Percentiles rank a stretch among this genome's conserved stretches.
Evolutionary conservation across 495 filamentous ascomycete genomes (phyloP).

Genomic region (Penicillium simplicissimum): DNA sequence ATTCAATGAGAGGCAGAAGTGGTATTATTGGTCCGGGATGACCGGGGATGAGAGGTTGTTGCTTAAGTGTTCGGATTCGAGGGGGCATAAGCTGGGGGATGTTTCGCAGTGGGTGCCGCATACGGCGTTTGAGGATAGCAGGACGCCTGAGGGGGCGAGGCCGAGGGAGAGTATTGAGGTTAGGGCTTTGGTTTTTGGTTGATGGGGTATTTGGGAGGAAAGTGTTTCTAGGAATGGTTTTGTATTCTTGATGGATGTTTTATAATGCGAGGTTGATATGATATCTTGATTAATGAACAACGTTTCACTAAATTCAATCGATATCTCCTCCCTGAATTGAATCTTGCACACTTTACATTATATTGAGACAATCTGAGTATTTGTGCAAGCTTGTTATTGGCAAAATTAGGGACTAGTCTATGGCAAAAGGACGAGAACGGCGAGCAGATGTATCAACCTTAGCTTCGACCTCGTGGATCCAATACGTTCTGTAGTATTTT

Average conservation of each 20-base stretch:
- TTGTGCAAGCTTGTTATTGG: too few relatives aligned
- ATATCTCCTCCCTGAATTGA: too few relatives aligned
- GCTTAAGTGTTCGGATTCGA: slow-evolving; percentile 76
- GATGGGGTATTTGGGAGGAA: slow-evolving; percentile 11
- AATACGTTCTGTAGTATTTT: too few relatives aligned
- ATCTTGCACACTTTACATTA: too few relatives aligned
- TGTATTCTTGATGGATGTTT: not conserved
- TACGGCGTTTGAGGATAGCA: slow-evolving; percentile 76
- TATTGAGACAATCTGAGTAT: too few relatives aligned
- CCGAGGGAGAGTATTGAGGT: slow-evolving; percentile 85
- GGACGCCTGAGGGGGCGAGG: slow-evolving; percentile 59
- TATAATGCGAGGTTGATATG: not conserved
- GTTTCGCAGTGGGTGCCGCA: slow-evolving; percentile 72
- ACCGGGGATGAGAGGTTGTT: slow-evolving; percentile 70
- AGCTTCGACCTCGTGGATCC: too few relatives aligned
- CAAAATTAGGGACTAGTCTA: too few relatives aligned
- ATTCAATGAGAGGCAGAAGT: slow-evolving; percentile 59
- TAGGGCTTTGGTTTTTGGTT: slow-evolving; percentile 80
- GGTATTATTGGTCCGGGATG: slow-evolving; percentile 83
- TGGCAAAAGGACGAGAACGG: too few relatives aligned
- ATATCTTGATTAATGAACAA: not conserved
- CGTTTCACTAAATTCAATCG: too few relatives aligned
- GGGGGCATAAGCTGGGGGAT: slow-evolving; percentile 48
- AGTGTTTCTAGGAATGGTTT: not conserved
- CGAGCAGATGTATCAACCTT: too few relatives aligned